Conservation (phyloP, 2,329 filamentous ascomycete species). For the Pseudogymnoascus sp. region DNA sequence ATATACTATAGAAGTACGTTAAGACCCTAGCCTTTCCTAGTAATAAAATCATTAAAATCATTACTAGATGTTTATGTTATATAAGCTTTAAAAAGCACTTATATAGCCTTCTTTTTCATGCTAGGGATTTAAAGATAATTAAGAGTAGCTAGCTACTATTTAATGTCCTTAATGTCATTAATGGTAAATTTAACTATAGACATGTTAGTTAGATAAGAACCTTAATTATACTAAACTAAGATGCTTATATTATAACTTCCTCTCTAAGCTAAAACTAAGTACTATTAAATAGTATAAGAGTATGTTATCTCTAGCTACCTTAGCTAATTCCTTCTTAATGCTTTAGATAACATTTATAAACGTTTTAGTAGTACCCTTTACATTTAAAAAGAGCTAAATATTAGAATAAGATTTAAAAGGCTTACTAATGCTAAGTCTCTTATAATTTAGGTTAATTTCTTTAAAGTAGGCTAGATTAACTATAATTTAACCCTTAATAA, state of each 20-base stretch:
- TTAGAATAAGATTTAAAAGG: background rate
- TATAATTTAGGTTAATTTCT: constrained; percentile 23
- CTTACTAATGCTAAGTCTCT: constrained; percentile 12
- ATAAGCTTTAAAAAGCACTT: background rate
- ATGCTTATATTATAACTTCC: constrained; percentile 19
- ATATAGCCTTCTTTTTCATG: constrained; percentile 18
- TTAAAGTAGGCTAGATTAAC: constrained; percentile 23
- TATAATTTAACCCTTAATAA: constrained; percentile 23
- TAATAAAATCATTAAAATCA: background rate
- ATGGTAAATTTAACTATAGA: constrained; percentile 19
- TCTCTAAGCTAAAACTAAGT: constrained; percentile 13
- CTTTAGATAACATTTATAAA: constrained; percentile 8
- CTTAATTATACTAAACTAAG: background rate
- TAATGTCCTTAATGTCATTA: constrained; percentile 20
- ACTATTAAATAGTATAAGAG: constrained; percentile 20
- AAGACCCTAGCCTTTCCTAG: background rate
- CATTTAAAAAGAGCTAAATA: background rate
- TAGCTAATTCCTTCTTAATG: constrained; percentile 8
- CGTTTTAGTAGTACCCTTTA: background rate
- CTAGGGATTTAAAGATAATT: constrained; percentile 19
- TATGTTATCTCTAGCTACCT: constrained; percentile 17
- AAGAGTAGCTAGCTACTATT: constrained; percentile 16
- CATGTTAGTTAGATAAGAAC: background rate
- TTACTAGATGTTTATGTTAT: background rate
- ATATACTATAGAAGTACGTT: constrained; percentile 2